A percentile compares a stretch with the other conserved stretches of the same genome.
Conservation (phyloP, 179 eudicot species). For the Beta lomatogona region DNA sequence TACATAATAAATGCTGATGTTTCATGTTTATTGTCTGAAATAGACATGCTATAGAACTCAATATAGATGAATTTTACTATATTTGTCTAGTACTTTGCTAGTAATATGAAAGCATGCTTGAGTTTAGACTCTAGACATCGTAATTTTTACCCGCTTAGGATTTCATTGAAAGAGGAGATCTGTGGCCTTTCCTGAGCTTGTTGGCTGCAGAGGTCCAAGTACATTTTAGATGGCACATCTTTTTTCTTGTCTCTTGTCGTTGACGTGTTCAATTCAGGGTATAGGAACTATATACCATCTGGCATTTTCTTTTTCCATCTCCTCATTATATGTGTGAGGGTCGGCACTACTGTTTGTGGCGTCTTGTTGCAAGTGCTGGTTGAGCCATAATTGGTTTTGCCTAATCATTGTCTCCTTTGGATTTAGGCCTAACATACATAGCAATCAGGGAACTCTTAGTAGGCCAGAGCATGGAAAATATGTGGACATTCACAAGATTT, state of each 20-base stretch:
- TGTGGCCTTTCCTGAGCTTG: constrained; percentile 1
- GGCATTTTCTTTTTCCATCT: not conserved
- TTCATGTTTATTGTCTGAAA: constrained; percentile 18
- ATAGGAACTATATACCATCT: not conserved
- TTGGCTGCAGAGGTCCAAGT: constrained; percentile 12
- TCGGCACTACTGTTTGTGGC: constrained; percentile 26
- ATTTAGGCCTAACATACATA: constrained; percentile 6
- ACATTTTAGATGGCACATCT: not conserved
- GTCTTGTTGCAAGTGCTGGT: constrained; percentile 25
- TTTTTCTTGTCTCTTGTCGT: not conserved
- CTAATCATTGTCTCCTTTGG: constrained; percentile 23
- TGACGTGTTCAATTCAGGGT: not conserved
- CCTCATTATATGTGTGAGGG: not conserved
- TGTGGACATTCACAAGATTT: constrained; percentile 10
- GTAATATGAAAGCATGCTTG: not conserved
- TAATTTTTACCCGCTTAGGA: not conserved
- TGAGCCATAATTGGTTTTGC: constrained; percentile 8
- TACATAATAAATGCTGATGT: not conserved
- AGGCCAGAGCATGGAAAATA: constrained; percentile 10
- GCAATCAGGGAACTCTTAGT: constrained; percentile 11
- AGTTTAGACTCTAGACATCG: not conserved
- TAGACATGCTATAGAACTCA: not conserved
- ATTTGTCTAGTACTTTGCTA: not conserved
- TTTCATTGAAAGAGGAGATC: not conserved
- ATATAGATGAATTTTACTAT: constrained; percentile 5